phyloP scores from a whole-genome alignment of 2,329 filamentous ascomycete genomes.

The Trichoderma breve region DNA sequence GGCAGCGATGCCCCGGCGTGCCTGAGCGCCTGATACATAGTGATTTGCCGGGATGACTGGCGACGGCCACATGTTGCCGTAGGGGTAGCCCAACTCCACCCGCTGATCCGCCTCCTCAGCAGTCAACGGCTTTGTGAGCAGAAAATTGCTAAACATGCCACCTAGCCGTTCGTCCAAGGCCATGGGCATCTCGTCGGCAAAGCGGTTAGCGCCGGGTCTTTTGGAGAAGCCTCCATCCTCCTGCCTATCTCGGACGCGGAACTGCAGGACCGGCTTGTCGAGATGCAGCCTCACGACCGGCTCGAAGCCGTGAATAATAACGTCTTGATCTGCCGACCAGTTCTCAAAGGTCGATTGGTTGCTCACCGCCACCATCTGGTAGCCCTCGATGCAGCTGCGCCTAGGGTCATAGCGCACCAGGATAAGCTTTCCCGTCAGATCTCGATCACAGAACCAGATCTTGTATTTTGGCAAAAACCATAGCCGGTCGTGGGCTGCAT shows the following conservation, averaged over 20 bases:
- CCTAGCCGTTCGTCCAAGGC: conserved; percentile 44
- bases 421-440: conserved; percentile 71
- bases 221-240: conserved; percentile 24
- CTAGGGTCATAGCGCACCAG: conserved; percentile 73
- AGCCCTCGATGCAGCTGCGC: conserved; percentile 75
- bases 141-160: conserved; percentile 63
- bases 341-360: conserved; percentile 52
- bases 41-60: conserved; percentile 62
- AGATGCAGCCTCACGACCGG: conserved; percentile 70
- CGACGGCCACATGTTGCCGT: conserved; percentile 72
- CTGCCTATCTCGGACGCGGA: conserved; percentile 38
- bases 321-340: conserved; percentile 64
- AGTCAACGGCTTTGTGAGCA: conserved; percentile 57
- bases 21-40: conserved; percentile 44
- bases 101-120: conserved; percentile 36
- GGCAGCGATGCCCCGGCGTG: conserved; percentile 27
- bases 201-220: conserved; percentile 37
- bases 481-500: conserved; percentile 68
- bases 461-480: conserved; percentile 83
- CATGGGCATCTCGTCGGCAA: conserved; percentile 54
- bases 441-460: conserved; percentile 80
- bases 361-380: conserved; percentile 68
- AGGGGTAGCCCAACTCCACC: conserved; percentile 38
- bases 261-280: conserved; percentile 67
- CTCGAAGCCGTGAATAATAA: conserved; percentile 70